Conservation (phyloP, 1,284 basidiomycete genomes). For the Tylopilus sp. region DNA sequence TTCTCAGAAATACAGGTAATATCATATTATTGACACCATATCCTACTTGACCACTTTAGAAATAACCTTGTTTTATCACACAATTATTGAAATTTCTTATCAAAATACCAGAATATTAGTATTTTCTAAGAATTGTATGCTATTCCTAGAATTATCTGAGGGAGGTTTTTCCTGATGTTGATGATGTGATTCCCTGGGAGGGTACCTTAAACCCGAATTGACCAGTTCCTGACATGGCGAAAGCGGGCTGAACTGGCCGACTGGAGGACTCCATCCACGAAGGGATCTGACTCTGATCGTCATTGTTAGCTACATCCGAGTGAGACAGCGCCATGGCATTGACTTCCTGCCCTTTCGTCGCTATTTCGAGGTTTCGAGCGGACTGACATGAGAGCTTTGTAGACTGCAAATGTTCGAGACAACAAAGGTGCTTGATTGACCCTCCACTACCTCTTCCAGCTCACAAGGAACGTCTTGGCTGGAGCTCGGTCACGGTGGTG, state of each 20-base stretch:
- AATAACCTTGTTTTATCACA: too few species aligned
- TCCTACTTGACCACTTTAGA: too few species aligned
- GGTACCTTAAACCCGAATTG: neutral
- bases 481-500: too few species aligned
- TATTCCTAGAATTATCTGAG: too few species aligned
- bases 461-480: neutral
- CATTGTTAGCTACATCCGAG: neutral
- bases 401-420: neutral
- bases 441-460: neutral
- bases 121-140: too few species aligned
- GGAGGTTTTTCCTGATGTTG: too few species aligned
- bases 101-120: too few species aligned
- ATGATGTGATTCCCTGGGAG: neutral
- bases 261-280: neutral
- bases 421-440: neutral
- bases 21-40: too few species aligned
- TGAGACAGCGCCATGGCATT: constrained; percentile 1
- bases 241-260: neutral
- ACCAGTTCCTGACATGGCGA: neutral
- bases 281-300: neutral
- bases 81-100: too few species aligned
- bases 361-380: neutral
- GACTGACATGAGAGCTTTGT: neutral
- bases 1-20: too few species aligned
- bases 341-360: neutral